phyloP scores from a whole-genome alignment of 192 early-diverging fungal species.

The Tieghemiomyces parasiticus region DNA sequence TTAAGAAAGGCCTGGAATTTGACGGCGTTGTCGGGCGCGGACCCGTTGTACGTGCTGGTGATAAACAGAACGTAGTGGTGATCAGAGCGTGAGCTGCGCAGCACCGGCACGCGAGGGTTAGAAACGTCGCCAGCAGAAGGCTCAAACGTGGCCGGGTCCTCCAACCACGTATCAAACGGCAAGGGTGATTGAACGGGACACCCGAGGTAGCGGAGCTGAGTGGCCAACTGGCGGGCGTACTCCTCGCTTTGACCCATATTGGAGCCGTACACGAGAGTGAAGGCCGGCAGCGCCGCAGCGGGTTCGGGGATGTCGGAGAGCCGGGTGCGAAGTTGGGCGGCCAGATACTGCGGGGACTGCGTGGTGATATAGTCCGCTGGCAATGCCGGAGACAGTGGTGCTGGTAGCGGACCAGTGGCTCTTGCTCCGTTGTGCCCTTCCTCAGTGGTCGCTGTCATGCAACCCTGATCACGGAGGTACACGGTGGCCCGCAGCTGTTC shows the following conservation, averaged over 20 bases:
- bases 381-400: no score
- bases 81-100: not conserved
- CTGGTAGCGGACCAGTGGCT: not conserved
- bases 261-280: slow-evolving; percentile 32
- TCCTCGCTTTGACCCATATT: slow-evolving; percentile 38
- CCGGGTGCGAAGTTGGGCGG: not conserved
- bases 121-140: no score
- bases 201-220: slow-evolving; percentile 12
- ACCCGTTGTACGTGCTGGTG: slow-evolving; percentile 30
- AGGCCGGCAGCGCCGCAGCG: slow-evolving; percentile 15
- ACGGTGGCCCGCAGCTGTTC: slow-evolving; percentile 18
- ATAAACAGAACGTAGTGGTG: slow-evolving; percentile 17
- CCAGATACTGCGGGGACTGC: slow-evolving; percentile 4
- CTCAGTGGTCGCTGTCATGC: not conserved
- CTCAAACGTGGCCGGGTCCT: not conserved
- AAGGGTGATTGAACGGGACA: not conserved
- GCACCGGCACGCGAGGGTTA: no score
- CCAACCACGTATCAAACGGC: not conserved
- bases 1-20: slow-evolving; percentile 20
- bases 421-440: not conserved
- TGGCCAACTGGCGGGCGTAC: slow-evolving; percentile 26
- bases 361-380: not conserved
- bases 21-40: slow-evolving; percentile 37
- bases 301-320: not conserved
- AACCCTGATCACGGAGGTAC: slow-evolving; percentile 12